Conservation (phyloP, 2,329 filamentous ascomycete species). For the Fusarium ambrosium region DNA sequence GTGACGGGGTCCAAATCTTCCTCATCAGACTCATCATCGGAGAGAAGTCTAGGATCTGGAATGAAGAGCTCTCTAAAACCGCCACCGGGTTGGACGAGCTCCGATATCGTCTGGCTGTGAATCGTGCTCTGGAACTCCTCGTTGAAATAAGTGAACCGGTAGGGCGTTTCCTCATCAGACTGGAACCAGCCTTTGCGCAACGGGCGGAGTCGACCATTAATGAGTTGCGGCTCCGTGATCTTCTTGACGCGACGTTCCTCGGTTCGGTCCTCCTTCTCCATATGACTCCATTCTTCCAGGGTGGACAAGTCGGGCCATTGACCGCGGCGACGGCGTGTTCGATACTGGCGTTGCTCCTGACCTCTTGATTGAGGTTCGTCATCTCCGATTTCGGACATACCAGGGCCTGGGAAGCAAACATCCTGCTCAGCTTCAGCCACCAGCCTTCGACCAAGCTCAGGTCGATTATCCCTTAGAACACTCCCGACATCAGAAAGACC, state of each 20-base stretch:
- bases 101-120: constrained; percentile 94
- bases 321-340: constrained; percentile 70
- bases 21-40: constrained; percentile 79
- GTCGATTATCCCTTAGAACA: constrained; percentile 45
- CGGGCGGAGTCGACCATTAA: constrained; percentile 89
- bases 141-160: constrained; percentile 98
- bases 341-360: constrained; percentile 51
- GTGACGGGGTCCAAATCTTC: constrained; percentile 62
- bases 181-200: constrained; percentile 86
- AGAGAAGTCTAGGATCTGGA: constrained; percentile 83
- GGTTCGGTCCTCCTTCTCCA: constrained; percentile 87
- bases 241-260: constrained; percentile 89
- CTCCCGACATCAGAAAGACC: constrained; percentile 49
- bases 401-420: constrained; percentile 87
- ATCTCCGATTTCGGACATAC: constrained; percentile 82
- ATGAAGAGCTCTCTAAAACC: constrained; percentile 91
- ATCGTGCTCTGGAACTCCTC: constrained; percentile 97
- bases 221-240: constrained; percentile 92
- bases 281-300: constrained; percentile 88
- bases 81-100: constrained; percentile 86
- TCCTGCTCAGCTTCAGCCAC: constrained; percentile 81
- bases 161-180: constrained; percentile 89
- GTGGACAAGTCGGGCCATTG: constrained; percentile 90
- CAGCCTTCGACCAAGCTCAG: constrained; percentile 59
- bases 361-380: constrained; percentile 73